Percentiles rank a stretch among this genome's conserved stretches.
These are phyloP conservation scores for Cercospora sp. DNA, from an alignment of 2,329 filamentous ascomycete species.

Conservation along the genomic window DNA sequence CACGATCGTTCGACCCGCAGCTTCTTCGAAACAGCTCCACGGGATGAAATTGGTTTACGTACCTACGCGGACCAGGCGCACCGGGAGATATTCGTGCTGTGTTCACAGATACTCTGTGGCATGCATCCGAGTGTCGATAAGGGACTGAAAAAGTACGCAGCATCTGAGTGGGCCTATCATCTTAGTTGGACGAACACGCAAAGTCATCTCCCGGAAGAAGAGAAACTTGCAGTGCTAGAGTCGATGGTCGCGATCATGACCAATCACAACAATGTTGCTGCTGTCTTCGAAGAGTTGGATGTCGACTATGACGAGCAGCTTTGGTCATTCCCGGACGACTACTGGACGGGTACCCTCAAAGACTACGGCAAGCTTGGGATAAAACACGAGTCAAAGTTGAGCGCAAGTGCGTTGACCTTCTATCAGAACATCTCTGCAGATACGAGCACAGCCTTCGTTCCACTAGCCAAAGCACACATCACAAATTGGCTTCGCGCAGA, in stretches of 20 bases:
- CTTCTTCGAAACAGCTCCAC: neutral
- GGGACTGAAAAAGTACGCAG: conserved; percentile 5
- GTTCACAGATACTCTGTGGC: conserved; percentile 8
- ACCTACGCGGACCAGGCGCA: neutral
- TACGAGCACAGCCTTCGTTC: neutral
- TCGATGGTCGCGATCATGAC: conserved; percentile 10
- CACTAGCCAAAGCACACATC: conserved; percentile 8
- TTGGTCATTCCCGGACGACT: neutral
- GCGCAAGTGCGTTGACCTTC: neutral
- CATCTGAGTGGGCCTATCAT: conserved; percentile 10
- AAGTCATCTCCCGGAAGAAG: neutral
- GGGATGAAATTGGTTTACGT: neutral
- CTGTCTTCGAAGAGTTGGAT: conserved; percentile 3
- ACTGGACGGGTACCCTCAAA: neutral
- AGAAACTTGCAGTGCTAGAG: neutral
- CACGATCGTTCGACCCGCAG: conserved; percentile 5
- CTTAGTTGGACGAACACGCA: neutral
- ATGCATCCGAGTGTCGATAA: neutral
- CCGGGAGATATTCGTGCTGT: conserved; percentile 9
- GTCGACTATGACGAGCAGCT: conserved; percentile 7
- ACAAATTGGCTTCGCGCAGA: conserved; percentile 2
- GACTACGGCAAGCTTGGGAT: neutral
- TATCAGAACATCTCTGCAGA: conserved; percentile 1
- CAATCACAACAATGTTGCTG: neutral
- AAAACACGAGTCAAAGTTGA: neutral